phyloP scores from a whole-genome alignment of 1,139 yeast species.

The Lodderomyces jiufengensis region DNA sequence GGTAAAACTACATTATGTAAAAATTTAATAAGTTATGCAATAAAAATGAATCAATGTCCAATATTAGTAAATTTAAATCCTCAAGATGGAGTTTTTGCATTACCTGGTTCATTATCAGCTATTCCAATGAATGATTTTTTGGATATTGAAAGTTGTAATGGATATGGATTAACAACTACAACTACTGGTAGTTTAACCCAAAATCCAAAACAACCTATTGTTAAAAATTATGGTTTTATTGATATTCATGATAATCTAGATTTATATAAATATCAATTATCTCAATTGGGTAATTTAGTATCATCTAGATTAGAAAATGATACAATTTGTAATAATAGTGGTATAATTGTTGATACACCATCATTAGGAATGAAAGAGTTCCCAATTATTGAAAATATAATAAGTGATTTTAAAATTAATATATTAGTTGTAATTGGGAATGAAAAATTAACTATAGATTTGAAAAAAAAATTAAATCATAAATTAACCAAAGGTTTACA shows the following conservation, averaged over 20 bases:
- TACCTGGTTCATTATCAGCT: conserved; percentile 86
- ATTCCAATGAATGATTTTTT: conserved; percentile 77
- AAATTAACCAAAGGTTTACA: conserved; percentile 31
- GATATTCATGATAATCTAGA: conserved; percentile 54
- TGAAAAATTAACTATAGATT: conserved; percentile 63
- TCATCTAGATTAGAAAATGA: conserved; percentile 60
- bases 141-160: conserved; percentile 67
- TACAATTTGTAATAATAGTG: conserved; percentile 45
- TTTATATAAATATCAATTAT: conserved; percentile 53
- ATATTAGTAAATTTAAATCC: conserved; percentile 83
- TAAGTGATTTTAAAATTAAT: conserved; percentile 60
- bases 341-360: conserved; percentile 82
- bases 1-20: conserved; percentile 82
- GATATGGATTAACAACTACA: conserved; percentile 79
- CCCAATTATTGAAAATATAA: conserved; percentile 53
- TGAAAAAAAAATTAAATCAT: conserved; percentile 53
- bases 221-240: conserved; percentile 75
- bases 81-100: conserved; percentile 67
- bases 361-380: conserved; percentile 50
- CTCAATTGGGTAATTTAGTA: conserved; percentile 58
- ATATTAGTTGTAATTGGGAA: conserved; percentile 57
- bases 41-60: conserved; percentile 62
- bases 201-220: conserved; percentile 86
- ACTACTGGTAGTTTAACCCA: conserved; percentile 81
- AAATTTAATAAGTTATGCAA: conserved; percentile 70